Base-by-base conservation (phyloP, 768 basidiomycete species). In the Auricularia sp. region DNA sequence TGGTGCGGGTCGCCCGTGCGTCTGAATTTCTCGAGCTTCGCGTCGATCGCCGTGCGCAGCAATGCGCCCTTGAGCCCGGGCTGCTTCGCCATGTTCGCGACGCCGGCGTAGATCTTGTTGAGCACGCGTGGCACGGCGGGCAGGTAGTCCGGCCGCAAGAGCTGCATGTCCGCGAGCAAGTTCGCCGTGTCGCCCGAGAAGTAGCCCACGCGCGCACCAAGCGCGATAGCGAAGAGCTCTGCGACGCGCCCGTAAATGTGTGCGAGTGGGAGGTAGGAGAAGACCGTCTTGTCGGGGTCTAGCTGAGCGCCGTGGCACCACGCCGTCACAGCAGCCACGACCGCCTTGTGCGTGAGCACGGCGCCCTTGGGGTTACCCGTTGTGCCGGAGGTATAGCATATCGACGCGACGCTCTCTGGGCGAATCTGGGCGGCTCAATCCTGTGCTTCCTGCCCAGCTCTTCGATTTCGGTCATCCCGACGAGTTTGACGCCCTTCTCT, bases 361-460 rank as follows among this genome's bases (percentile, higher is more conserved):
- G 81, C 94, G 69, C 92, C 93, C 78, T 96, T 96, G 6, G 92
- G 92, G 66, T 83, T 81, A 66, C 77, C 86, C 1, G 92, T 93
- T 0, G 92, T 94, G 54, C 92, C 91, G 51, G 93, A 96, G 51
- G 96, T 99, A 73, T 99, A 99, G 71, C 93, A 95, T 64, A 99
- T 88, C 6, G 89, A 90, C n/a, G 87, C 87, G 59, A 96, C 70
- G 54, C 85, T 79, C 63, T 90, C 82, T 6, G 85, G 80, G 54
- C 79, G 78, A 10, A 85, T 82, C 33, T 80, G 39, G 88, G 79
- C 42, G 85, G 83, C 29, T 86, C 84, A 21, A 78, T 74, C 24
- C 82, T 79, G 73, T 89, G 81, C 8, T 80, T 83, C 69, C 82
- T 82, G 33, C 94, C 94, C 51, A 86, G 80, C 29, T 80, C 82